Conservation (phyloP, 345 rosid species). For the Isatis tinctoria region DNA sequence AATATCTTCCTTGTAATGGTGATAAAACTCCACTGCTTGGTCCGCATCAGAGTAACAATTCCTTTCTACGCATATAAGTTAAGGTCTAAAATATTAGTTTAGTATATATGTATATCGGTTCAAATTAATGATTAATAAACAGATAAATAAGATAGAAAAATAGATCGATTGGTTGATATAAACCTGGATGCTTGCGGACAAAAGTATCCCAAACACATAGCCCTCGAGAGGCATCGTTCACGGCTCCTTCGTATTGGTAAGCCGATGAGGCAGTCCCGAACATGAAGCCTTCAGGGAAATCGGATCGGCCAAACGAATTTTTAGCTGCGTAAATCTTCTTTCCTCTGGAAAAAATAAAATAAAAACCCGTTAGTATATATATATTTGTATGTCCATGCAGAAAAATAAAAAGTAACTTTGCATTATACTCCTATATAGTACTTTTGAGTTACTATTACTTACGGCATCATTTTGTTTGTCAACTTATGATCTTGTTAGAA, state of each 20-base stretch:
- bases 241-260: conserved; percentile 32
- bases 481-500: conserved; percentile 2
- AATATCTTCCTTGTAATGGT: conserved; percentile 37
- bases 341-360: neutral
- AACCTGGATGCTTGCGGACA: conserved; percentile 25
- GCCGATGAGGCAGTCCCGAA: conserved; percentile 36
- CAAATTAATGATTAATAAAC: neutral
- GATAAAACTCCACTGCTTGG: conserved; percentile 34
- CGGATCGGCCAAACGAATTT: conserved; percentile 3
- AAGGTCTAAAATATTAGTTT: neutral
- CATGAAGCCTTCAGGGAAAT: conserved; percentile 21
- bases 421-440: neutral
- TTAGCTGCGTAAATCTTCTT: neutral
- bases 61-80: conserved; percentile 1
- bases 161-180: neutral
- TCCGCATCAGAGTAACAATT: conserved; percentile 28
- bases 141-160: neutral
- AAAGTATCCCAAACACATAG: conserved; percentile 34
- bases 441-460: neutral
- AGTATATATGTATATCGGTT: neutral
- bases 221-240: conserved; percentile 21
- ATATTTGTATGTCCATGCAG: neutral
- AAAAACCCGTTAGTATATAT: neutral
- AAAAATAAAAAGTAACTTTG: neutral
- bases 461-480: conserved; percentile 11